Base-by-base conservation (phyloP, 2,329 filamentous ascomycete species). In the Fusarium incarnatum region DNA sequence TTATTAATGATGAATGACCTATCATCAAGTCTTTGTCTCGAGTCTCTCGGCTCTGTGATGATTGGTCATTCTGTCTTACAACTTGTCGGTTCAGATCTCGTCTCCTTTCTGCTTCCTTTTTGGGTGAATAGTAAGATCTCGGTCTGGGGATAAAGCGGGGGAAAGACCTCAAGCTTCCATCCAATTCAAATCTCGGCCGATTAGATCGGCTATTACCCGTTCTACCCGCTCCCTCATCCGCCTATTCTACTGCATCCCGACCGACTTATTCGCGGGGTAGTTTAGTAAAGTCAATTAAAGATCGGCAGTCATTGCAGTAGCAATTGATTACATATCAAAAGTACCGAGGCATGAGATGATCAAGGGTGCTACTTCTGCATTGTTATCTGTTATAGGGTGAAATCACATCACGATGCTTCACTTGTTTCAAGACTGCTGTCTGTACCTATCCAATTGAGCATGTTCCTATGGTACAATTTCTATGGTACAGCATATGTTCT, bases 61-160 rank as follows among this genome's bases (percentile, higher is more conserved):
- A 27, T 53, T 53, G 18, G n/a, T 16, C 10, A 20, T 5, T 25
- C 8, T 18, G n/a, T 25, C 18, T 41, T 20, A 9, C 3, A 23
- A 12, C 16, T 2, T 8, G 10, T 22, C 10, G 12, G 32, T 6
- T 23, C 18, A 7, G 18, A 15, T 32, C 1, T 5, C 7, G 22
- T 61, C 63, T 67, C 62, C 48, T 15, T 66, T 46, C 22, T 44
- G 20, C 62, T 67, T 55, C 61, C 55, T n/a, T n/a, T 41, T 66
- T 16, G 23, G 16, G 63, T 32, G 12, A 28, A 13, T 11, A 47
- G 28, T 41, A 45, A 32, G 28, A 66, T 66, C 27, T 56, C 12
- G 16, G 27, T 40, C 61, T 68, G 68, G 68, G 45, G 56, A 71
- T 62, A 65, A 54, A 61, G 68, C 64, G 64, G 68, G 67, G 68